Evolutionary conservation across 306 rosid genomes (phyloP).

Genomic region (Purshia tridentata): DNA sequence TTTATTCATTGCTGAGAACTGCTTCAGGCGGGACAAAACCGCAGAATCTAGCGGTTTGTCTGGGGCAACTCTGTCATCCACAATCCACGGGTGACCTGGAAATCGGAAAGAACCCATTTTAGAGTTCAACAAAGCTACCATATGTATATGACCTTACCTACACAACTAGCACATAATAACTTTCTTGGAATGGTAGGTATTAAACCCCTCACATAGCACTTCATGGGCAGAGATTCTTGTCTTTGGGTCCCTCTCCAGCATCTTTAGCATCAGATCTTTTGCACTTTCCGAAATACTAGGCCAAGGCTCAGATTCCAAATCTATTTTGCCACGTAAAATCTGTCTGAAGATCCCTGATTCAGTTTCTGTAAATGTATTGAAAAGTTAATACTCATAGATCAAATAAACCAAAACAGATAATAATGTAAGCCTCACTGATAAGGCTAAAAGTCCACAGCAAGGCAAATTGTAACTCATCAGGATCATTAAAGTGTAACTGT

Average conservation of each 20-base stretch:
- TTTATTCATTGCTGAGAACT: constrained; percentile 86
- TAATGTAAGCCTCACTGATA: background rate
- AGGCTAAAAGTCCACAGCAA: constrained; percentile 10
- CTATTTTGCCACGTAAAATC: constrained; percentile 66
- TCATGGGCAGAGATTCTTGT: constrained; percentile 76
- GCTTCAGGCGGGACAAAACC: constrained; percentile 85
- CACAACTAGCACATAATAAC: background rate
- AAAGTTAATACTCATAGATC: constrained; percentile 20
- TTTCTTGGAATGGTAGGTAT: background rate
- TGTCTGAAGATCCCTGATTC: constrained; percentile 87
- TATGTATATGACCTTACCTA: constrained; percentile 14
- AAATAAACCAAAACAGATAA: constrained; percentile 1
- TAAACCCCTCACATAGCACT: constrained; percentile 70
- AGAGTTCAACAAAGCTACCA: constrained; percentile 16
- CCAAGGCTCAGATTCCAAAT: constrained; percentile 83
- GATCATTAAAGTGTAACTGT: too few relatives aligned
- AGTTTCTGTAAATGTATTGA: constrained; percentile 50
- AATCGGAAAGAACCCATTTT: constrained; percentile 21
- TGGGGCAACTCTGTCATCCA: constrained; percentile 82
- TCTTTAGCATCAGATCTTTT: constrained; percentile 63
- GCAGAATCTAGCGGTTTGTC: constrained; percentile 89
- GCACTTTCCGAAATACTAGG: constrained; percentile 79
- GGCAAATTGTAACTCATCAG: constrained; percentile 18
- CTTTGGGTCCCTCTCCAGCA: constrained; percentile 80
- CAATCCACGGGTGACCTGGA: constrained; percentile 88